These are phyloP conservation scores for Apium graveolens DNA, from an alignment of 129 eudicot genomes.

Conservation along the genomic window DNA sequence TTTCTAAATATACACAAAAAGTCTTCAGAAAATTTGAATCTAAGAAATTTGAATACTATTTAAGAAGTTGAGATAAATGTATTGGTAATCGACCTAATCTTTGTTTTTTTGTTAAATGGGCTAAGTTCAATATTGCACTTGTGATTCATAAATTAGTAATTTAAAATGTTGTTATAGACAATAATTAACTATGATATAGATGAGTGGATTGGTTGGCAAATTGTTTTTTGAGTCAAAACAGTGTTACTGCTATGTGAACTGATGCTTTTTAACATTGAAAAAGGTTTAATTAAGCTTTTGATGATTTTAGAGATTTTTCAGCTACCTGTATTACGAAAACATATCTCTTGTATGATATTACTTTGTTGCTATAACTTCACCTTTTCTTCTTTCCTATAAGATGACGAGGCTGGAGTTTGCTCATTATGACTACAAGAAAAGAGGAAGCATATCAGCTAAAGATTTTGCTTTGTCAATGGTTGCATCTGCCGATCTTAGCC, in stretches of 20 bases:
- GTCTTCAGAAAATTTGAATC: no score
- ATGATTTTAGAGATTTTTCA: neutral
- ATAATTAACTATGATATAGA: neutral
- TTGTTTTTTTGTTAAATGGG: no score
- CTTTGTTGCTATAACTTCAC: neutral
- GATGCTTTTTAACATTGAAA: neutral
- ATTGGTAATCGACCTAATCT: neutral
- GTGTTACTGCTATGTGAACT: neutral
- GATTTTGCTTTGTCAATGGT: constrained; percentile 94
- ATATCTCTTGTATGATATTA: neutral
- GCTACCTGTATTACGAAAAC: neutral
- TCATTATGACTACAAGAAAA: constrained; percentile 71
- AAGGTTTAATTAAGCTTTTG: neutral
- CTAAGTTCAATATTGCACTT: neutral
- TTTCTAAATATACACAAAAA: no score
- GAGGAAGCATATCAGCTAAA: constrained; percentile 78
- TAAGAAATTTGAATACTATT: no score
- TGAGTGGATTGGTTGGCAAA: neutral
- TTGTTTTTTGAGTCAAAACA: neutral
- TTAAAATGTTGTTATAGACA: neutral
- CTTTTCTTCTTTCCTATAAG: constrained; percentile 21
- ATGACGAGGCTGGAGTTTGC: constrained; percentile 73
- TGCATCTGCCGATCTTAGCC: constrained; percentile 82
- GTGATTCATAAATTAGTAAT: neutral
- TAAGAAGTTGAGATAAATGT: neutral